Evolutionary conservation across 106 monocot species (phyloP).

Genomic region (Iris macrosiphon): DNA sequence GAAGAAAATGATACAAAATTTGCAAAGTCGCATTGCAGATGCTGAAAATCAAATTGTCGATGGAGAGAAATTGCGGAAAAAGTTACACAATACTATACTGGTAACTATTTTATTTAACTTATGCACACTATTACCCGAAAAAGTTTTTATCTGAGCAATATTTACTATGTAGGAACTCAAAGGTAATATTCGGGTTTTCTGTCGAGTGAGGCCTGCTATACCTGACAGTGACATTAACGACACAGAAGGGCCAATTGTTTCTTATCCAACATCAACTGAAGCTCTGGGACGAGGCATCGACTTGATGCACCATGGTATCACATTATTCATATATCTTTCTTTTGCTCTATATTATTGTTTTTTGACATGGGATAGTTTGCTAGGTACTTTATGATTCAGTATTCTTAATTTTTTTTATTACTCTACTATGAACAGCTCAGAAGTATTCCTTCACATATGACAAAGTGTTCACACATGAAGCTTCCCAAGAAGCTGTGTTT

Average conservation of each 20-base stretch:
- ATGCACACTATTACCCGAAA: background rate
- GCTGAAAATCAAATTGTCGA: slow-evolving; percentile 61
- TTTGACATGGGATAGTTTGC: background rate
- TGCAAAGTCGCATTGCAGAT: slow-evolving; percentile 45
- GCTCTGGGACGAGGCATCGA: slow-evolving; percentile 66
- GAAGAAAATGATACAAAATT: slow-evolving; percentile 27
- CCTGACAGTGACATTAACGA: slow-evolving; percentile 28
- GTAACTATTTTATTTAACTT: slow-evolving; percentile 22
- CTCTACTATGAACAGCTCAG: slow-evolving; percentile 44
- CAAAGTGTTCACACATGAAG: slow-evolving; percentile 70
- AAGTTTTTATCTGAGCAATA: background rate
- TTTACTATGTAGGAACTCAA: slow-evolving; percentile 64
- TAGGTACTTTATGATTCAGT: background rate
- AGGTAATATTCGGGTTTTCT: slow-evolving; percentile 93
- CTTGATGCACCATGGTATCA: slow-evolving; percentile 61
- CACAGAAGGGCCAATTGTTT: slow-evolving; percentile 35
- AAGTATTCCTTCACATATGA: slow-evolving; percentile 83
- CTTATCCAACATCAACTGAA: slow-evolving; percentile 74
- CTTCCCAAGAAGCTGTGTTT: slow-evolving; percentile 83
- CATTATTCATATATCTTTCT: background rate
- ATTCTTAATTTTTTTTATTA: background rate
- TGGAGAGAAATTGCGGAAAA: slow-evolving; percentile 70
- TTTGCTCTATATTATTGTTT: background rate
- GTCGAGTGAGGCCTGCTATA: slow-evolving; percentile 70
- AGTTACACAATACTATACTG: slow-evolving; percentile 87